Conservation (phyloP, 768 basidiomycete species). For the Mrakia gelida region DNA sequence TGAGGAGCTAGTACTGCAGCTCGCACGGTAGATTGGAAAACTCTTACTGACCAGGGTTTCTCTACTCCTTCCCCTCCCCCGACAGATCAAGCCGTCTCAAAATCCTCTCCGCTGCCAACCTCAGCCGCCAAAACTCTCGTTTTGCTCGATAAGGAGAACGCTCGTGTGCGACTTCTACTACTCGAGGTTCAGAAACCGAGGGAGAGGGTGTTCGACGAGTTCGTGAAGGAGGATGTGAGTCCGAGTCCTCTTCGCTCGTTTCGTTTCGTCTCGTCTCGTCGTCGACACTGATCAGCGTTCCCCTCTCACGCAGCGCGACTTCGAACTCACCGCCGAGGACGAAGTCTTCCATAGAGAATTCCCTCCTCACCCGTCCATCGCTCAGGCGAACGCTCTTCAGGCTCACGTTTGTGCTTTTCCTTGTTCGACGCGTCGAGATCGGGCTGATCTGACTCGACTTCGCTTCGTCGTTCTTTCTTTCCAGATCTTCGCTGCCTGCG, state of each 20-base stretch:
- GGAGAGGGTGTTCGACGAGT: constrained; percentile 8
- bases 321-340: constrained; percentile 8
- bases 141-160: constrained; percentile 6
- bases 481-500: constrained; percentile 15
- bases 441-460: not conserved
- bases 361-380: not conserved
- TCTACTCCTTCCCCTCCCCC: too few species aligned
- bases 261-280: not conserved
- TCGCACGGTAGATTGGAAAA: too few species aligned
- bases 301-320: not conserved
- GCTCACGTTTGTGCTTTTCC: not conserved
- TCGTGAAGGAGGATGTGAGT: constrained; percentile 5
- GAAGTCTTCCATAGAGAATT: constrained; percentile 13
- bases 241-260: not conserved
- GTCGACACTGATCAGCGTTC: not conserved
- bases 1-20: too few species aligned
- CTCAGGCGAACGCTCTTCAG: constrained; percentile 19
- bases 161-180: not conserved
- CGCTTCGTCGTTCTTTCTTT: not conserved
- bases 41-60: too few species aligned
- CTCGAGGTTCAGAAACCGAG: constrained; percentile 4
- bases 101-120: not conserved
- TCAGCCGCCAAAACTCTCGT: constrained; percentile 5
- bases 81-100: not conserved
- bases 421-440: not conserved